Conservation (phyloP, 2,329 filamentous ascomycete genomes). For the Arthrinium phaeospermum region DNA sequence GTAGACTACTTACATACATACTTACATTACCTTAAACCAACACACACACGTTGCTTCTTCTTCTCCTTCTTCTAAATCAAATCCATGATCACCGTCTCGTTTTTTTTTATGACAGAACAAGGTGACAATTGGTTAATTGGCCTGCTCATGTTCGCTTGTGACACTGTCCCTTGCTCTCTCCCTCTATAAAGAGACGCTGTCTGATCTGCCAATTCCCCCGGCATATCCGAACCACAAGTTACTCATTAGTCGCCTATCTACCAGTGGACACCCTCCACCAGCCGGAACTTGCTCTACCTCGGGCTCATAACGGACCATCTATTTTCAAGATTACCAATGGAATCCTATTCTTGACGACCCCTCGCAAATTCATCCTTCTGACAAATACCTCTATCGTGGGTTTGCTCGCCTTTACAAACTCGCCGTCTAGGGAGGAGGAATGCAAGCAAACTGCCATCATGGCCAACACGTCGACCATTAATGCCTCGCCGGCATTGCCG, state of each 20-base stretch:
- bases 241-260: conserved; percentile 5
- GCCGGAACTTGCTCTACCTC: background rate
- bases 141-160: background rate
- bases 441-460: background rate
- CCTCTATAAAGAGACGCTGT: background rate
- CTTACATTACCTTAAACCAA: background rate
- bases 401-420: background rate
- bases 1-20: background rate
- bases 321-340: background rate
- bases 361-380: background rate
- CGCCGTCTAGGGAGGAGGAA: background rate
- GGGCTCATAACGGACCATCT: background rate
- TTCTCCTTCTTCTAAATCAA: background rate
- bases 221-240: conserved; percentile 4
- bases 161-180: background rate
- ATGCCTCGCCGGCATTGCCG: conserved; percentile 11
- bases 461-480: conserved; percentile 1
- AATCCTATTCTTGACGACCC: background rate
- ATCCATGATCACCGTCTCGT: background rate
- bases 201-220: conserved; percentile 3
- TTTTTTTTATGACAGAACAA: background rate
- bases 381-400: background rate
- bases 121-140: background rate
- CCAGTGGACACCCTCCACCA: conserved; percentile 11
- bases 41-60: background rate